Conservation (phyloP, 805 yeast genomes). For the Candida manassasensis region DNA sequence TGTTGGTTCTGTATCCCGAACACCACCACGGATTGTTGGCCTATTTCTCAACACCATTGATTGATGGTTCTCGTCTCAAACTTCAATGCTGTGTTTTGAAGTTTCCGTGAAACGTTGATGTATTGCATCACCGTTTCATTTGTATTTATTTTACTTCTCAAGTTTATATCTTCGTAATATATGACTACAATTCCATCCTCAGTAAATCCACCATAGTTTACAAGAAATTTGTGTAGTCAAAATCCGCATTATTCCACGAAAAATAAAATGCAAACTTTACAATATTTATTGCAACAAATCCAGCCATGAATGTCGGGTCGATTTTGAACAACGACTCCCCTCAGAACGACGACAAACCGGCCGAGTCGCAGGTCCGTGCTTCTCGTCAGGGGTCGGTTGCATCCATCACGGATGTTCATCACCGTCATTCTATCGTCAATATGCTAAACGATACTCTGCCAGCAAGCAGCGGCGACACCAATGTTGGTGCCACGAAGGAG, state of each 20-base stretch:
- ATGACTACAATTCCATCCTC: too few species aligned
- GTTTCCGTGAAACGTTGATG: not conserved
- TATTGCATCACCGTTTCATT: not conserved
- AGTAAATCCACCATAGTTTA: too few species aligned
- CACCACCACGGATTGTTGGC: too few species aligned
- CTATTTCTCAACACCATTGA: too few species aligned
- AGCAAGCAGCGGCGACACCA: slow-evolving; percentile 3
- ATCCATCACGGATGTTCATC: slow-evolving; percentile 11
- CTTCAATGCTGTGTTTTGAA: slow-evolving; percentile 1
- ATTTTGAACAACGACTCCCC: slow-evolving; percentile 33
- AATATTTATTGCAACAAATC: slow-evolving; percentile 1
- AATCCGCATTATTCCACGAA: too few species aligned
- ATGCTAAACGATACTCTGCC: slow-evolving; percentile 21
- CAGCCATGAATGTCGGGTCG: slow-evolving; percentile 35
- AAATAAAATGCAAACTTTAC: too few species aligned
- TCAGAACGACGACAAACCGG: slow-evolving; percentile 15
- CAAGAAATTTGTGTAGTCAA: too few species aligned
- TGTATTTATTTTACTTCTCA: not conserved
- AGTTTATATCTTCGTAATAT: too few species aligned
- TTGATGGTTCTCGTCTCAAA: not conserved
- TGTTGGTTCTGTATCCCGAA: too few species aligned
- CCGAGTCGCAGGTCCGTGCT: not conserved
- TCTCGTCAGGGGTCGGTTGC: slow-evolving; percentile 1
- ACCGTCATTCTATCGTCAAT: slow-evolving; percentile 26
- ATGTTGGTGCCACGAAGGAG: not conserved